phyloP scores from a whole-genome alignment of 306 rosid genomes.

The Rosa lucieae region DNA sequence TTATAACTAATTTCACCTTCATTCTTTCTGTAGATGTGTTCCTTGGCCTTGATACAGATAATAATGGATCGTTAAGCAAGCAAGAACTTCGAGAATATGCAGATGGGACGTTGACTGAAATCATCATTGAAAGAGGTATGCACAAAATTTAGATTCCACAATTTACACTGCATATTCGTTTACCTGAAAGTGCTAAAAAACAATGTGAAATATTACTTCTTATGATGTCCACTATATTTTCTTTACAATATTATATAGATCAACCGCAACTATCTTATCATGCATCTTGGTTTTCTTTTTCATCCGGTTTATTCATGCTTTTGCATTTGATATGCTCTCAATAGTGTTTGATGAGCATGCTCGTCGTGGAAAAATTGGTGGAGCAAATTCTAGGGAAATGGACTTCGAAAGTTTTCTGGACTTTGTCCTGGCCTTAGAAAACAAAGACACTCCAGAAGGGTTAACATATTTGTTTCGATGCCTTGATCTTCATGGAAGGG shows the following conservation, averaged over 20 bases:
- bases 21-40: constrained; percentile 69
- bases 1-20: constrained; percentile 19
- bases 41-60: constrained; percentile 88
- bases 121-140: constrained; percentile 94
- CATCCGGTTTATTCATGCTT: constrained; percentile 7
- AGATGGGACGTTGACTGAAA: constrained; percentile 93
- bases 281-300: not conserved
- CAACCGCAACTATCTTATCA: not conserved
- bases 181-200: not conserved
- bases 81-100: constrained; percentile 96
- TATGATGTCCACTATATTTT: not conserved
- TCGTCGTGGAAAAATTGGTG: constrained; percentile 76
- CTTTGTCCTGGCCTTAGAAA: constrained; percentile 94
- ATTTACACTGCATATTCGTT: not conserved
- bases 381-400: constrained; percentile 87
- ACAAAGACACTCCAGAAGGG: constrained; percentile 97
- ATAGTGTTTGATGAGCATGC: constrained; percentile 92
- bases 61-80: constrained; percentile 83
- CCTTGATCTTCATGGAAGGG: constrained; percentile 97
- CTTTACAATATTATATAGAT: not conserved
- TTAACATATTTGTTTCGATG: constrained; percentile 92
- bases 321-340: constrained; percentile 19
- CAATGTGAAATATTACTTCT: not conserved
- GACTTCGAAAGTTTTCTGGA: constrained; percentile 84
- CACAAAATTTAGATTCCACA: not conserved